phyloP scores from a whole-genome alignment of 2,329 filamentous ascomycete species.

The Aspergillus jensenii region DNA sequence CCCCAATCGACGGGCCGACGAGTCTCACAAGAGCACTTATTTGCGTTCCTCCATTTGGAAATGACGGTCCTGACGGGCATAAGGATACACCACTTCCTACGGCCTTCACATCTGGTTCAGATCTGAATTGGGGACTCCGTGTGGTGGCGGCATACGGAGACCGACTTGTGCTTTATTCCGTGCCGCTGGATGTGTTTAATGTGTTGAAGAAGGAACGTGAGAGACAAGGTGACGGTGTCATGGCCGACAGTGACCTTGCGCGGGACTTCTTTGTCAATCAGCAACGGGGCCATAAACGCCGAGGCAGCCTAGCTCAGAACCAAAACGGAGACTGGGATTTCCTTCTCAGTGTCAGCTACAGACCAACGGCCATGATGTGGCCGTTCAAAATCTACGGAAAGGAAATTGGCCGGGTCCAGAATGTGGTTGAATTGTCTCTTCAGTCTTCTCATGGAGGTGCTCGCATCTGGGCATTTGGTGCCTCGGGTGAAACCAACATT shows the following conservation, averaged over 20 bases:
- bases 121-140: constrained; percentile 58
- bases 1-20: constrained; percentile 56
- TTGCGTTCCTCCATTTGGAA: constrained; percentile 46
- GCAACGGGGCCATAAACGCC: constrained; percentile 25
- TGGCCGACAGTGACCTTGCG: constrained; percentile 35
- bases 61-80: constrained; percentile 7
- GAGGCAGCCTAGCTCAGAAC: constrained; percentile 33
- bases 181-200: constrained; percentile 59
- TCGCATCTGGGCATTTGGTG: constrained; percentile 54
- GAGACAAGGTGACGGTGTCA: constrained; percentile 30
- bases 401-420: constrained; percentile 47
- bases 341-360: constrained; percentile 35
- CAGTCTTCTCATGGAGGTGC: constrained; percentile 44
- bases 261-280: constrained; percentile 34
- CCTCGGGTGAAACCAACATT: constrained; percentile 44
- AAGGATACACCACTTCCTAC: constrained; percentile 43
- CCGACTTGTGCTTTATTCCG: constrained; percentile 58
- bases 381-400: constrained; percentile 52
- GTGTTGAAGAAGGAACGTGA: constrained; percentile 36
- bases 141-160: constrained; percentile 58
- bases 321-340: constrained; percentile 44
- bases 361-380: constrained; percentile 43
- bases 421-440: constrained; percentile 53
- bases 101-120: constrained; percentile 57
- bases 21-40: constrained; percentile 61